Base-by-base conservation (phyloP, 495 filamentous ascomycete genomes). In the Beverwykella pulmonaria region DNA sequence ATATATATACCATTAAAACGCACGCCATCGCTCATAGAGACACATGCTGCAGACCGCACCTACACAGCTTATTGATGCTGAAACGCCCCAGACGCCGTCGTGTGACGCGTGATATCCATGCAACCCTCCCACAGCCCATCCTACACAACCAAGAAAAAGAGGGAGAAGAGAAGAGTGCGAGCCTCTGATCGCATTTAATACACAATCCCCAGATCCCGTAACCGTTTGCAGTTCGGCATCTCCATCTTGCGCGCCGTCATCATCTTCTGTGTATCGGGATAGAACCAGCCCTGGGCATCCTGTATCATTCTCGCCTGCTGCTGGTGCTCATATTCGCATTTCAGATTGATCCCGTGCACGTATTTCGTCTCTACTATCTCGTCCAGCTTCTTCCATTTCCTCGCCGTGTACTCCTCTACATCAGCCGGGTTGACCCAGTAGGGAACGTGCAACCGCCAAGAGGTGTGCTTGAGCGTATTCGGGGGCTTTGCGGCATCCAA, bases 201-300 rank as follows among this genome's bases (percentile, higher is more conserved):
- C 22, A 8, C 2, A n/a, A 59, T 32, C 17, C 56, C 56, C 56
- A 86, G 70, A 48, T 78, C 71, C 53, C 83, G 78, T 66, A 88
- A 71, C 61, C 77, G 79, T 69, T 73, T 75, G 74, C 87, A 90
- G 67, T 76, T 83, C 75, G 79, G 82, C 77, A 85, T 77, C 61
- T 87, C 82, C 80, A 90, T 82, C 4, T 80, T 78, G 41, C 83
- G 78, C 26, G 88, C 88, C 62, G 79, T 75, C 64, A 84, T 80
- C 87, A 97, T 85, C 82, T 91, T 91, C 57, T 87, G 87, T 34
- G 81, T 79, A 74, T 97, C 92, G 44, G 82, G 83, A 77, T 84
- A 91, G 71, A 98, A 92, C 90, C 91, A 97, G 14, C 94, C 93
- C 71, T 90, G 86, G 1, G 94, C 93, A 30, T 90, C 89, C 54